Evolutionary conservation across 192 early-diverging fungal species (phyloP), one percentile per base, ranked within the genome.

Genomic region (Backusella mclennaniae): DNA sequence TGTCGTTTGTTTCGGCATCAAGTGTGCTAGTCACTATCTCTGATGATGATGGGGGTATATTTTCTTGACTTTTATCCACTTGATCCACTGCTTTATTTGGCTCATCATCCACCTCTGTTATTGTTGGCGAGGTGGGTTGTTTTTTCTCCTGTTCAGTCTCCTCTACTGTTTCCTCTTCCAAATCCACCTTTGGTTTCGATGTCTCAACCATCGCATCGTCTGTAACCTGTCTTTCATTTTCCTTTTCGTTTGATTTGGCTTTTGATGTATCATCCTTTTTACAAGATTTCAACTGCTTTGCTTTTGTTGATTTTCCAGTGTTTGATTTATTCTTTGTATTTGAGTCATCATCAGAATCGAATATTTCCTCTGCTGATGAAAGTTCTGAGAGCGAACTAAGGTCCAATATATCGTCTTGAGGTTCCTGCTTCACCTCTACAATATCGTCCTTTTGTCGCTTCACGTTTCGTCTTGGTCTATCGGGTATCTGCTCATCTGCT

Each of bases 301-400:
- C 21, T 63, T 63, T 63, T 29, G 23, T 0, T 29, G 21, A 3
- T 12, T 29, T 63, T 4, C 11, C 56, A 11, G 21, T 29, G 26
- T 11, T 59, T 12, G 56, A 29, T 26, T 59, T 63, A 29, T 4
- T 11, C 9, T 63, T 63, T 63, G 56, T 1, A 63, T 63, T 63
- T 29, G 56, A 63, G 6, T 63, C 56, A 14, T 63, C 11, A 63
- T 69, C 68, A 39, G 68, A 38, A 42, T 23, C 68, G 12, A 21
- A 63, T 17, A 41, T 19, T 26, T 74, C 56, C 35, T 74, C 52
- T 39, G 52, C 63, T 11, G 73, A 79, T 29, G 78, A 79, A 2
- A 79, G 38, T n/a, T 75, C 78, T 17, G 78, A 79, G 8, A 76
- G 53, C 11, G 75, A 76, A 31, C 75, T 76, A 26, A 76, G 35